Evolutionary conservation across 148 eudicot species (phyloP), one percentile per base, ranked within the genome.

Genomic region (Limonium bicolor): DNA sequence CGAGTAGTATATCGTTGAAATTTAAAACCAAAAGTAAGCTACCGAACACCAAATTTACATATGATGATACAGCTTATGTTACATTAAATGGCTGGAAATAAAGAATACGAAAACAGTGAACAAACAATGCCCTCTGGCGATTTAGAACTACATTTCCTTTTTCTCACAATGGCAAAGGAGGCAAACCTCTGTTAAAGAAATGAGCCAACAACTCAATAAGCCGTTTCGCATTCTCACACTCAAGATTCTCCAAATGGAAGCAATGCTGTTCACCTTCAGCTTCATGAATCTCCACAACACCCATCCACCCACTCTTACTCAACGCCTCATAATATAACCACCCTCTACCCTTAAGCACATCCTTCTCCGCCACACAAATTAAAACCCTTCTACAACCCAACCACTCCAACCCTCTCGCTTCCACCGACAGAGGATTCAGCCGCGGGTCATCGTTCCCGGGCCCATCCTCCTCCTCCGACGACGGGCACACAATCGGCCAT

Each of bases 401-500:
- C 18, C 41, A 9, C 0, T 9, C 41, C 8, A 36, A 14, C 9
- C 41, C 19, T 21, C 20, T 19, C 6, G 9, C 41, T 21, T 21
- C 41, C 16, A 15, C 41, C 7, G 41, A 19, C 41, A 13, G 1
- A 8, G 20, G 20, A 14, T 36, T 36, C 8, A 36, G 11, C 41
- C 41, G 12, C 41, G 41, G 41, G 20, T 16, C 20, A 16, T 36
- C 41, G 6, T 4, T 8, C 2, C 17, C 18, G 17, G 48, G n/a
- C n/a, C n/a, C n/a, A n/a, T n/a, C n/a, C n/a, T n/a, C n/a, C n/a
- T n/a, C n/a, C n/a, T n/a, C n/a, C 18, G 41, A 16, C 6, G 2
- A 5, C 22, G 43, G 43, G 24, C 43, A 39, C 23, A 39, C 43
- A 5, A 39, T 2, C 13, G 43, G 43, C 43, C 43, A 39, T 4